These are phyloP conservation scores for Leccinum pellstonianum DNA, from an alignment of 768 basidiomycete species.

Conservation along the genomic window DNA sequence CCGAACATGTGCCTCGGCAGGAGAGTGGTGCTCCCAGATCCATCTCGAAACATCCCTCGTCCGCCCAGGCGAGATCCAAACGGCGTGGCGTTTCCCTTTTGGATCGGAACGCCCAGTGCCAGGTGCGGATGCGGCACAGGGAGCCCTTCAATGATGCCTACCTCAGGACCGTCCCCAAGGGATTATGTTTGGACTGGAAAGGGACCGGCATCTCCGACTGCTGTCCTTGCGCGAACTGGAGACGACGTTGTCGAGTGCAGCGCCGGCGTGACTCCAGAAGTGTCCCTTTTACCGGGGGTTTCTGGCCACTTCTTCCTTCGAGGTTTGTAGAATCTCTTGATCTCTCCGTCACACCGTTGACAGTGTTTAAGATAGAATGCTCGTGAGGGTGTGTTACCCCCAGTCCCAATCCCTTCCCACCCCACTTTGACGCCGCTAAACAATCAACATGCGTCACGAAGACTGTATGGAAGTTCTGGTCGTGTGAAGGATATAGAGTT, in stretches of 20 bases:
- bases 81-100: slow-evolving; percentile 16
- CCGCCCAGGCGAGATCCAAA: slow-evolving; percentile 7
- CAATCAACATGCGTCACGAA: slow-evolving; percentile 58
- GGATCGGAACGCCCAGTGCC: slow-evolving; percentile 11
- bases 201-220: slow-evolving; percentile 51
- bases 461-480: slow-evolving; percentile 84
- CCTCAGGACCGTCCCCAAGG: not conserved
- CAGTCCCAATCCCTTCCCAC: slow-evolving; percentile 47
- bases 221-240: slow-evolving; percentile 65
- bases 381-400: slow-evolving; percentile 72
- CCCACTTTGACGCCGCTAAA: slow-evolving; percentile 64
- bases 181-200: slow-evolving; percentile 19
- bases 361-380: slow-evolving; percentile 73
- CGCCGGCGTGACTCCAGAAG: slow-evolving; percentile 51
- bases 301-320: slow-evolving; percentile 66
- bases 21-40: slow-evolving; percentile 18
- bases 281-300: slow-evolving; percentile 19
- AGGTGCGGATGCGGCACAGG: slow-evolving; percentile 12
- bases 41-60: slow-evolving; percentile 24
- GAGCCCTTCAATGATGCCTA: slow-evolving; percentile 25
- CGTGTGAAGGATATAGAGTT: slow-evolving; percentile 77
- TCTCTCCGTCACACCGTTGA: not conserved
- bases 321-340: slow-evolving; percentile 48
- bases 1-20: slow-evolving; percentile 6
- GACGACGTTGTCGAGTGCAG: slow-evolving; percentile 60